Percentiles rank a stretch among this genome's conserved stretches.
phyloP scores from a whole-genome alignment of 2,329 filamentous ascomycete species.

The Arthroderma sp. region DNA sequence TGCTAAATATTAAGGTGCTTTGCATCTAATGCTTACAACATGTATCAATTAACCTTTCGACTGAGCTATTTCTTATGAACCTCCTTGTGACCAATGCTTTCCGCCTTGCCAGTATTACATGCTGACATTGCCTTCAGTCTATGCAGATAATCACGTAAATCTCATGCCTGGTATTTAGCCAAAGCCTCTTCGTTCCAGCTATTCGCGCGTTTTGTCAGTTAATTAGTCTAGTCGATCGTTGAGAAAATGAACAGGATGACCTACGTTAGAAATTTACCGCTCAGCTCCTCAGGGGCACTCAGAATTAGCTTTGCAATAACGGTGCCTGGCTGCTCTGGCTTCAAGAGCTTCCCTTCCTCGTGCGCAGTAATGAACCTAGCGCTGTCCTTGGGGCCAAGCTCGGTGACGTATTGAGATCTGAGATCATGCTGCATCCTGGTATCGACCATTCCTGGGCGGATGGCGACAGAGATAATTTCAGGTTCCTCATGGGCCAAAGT shows the following conservation, averaged over 20 bases:
- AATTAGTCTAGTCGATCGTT: background rate
- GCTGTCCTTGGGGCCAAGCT: constrained; percentile 36
- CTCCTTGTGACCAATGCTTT: background rate
- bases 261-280: constrained; percentile 55
- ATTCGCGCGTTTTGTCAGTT: constrained; percentile 18
- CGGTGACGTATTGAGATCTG: constrained; percentile 52
- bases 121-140: background rate
- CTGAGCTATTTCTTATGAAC: constrained; percentile 34
- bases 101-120: background rate
- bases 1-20: constrained; percentile 49
- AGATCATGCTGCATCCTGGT: constrained; percentile 85
- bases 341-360: constrained; percentile 58
- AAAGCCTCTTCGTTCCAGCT: constrained; percentile 38
- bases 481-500: constrained; percentile 69
- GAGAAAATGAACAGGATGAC: constrained; percentile 14
- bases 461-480: constrained; percentile 56
- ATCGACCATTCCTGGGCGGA: constrained; percentile 71
- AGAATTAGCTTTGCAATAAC: constrained; percentile 73
- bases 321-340: constrained; percentile 70
- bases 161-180: constrained; percentile 32
- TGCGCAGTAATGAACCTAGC: constrained; percentile 58
- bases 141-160: background rate
- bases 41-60: constrained; percentile 54
- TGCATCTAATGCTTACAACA: constrained; percentile 41
- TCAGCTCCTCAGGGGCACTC: constrained; percentile 53